Evolutionary conservation across 1,284 basidiomycete genomes (phyloP).

Genomic region (Tausonia pullulans): DNA sequence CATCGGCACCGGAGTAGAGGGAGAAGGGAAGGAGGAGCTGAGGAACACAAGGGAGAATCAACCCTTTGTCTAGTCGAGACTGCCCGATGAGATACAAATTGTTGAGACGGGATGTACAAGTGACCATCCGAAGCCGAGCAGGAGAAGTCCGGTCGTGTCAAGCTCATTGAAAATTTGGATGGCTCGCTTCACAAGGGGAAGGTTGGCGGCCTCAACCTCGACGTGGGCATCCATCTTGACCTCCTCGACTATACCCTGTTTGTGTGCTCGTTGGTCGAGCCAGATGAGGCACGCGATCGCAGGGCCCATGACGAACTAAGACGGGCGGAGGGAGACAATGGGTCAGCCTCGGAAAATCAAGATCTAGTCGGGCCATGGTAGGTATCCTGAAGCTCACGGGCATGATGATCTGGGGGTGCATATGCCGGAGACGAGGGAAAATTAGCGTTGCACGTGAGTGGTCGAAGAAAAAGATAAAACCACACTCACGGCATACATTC

Average conservation of each 20-base stretch:
- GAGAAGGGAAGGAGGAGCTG: conserved; percentile 29
- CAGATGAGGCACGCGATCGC: conserved; percentile 17
- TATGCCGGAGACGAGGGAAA: too few species aligned
- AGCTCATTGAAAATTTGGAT: conserved; percentile 17
- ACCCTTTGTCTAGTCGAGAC: too few species aligned
- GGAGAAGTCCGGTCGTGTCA: conserved; percentile 20
- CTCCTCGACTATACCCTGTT: background rate
- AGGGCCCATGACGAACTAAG: conserved; percentile 16
- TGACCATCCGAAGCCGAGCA: conserved; percentile 18
- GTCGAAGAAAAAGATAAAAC: too few species aligned
- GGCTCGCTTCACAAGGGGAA: background rate
- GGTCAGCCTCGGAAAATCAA: too few species aligned
- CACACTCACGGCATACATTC: conserved; percentile 18
- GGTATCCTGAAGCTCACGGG: background rate
- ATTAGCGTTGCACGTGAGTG: too few species aligned
- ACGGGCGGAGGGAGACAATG: too few species aligned
- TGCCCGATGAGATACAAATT: too few species aligned
- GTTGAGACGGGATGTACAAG: conserved; percentile 19
- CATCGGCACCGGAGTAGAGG: conserved; percentile 28
- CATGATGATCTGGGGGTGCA: conserved; percentile 18
- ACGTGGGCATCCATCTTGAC: background rate
- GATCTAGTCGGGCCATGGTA: too few species aligned
- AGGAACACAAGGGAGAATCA: background rate
- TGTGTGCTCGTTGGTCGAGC: conserved; percentile 18
- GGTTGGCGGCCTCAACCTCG: background rate